These are phyloP conservation scores for Barnettozyma wickerhamii DNA, from an alignment of 805 yeast genomes.

Conservation along the genomic window DNA sequence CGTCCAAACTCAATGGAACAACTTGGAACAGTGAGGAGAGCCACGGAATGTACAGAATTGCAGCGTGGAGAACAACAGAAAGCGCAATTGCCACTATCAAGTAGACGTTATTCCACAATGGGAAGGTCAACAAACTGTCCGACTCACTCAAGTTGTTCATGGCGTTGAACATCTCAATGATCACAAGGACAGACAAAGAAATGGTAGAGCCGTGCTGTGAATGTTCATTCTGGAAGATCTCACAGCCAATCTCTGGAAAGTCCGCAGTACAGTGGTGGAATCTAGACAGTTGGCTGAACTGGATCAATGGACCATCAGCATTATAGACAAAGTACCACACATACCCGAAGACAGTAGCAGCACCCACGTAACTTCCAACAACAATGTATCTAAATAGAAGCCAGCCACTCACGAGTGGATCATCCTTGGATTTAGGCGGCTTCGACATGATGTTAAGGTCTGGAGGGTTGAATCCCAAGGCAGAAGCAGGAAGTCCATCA, in stretches of 20 bases:
- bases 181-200: slow-evolving; percentile 35
- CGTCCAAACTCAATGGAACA: slow-evolving; percentile 28
- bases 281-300: slow-evolving; percentile 30
- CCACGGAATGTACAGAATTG: slow-evolving; percentile 32
- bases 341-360: slow-evolving; percentile 38
- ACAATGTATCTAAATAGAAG: slow-evolving; percentile 34
- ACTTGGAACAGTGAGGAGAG: slow-evolving; percentile 30
- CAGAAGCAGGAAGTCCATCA: slow-evolving; percentile 58
- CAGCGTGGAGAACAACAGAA: slow-evolving; percentile 31
- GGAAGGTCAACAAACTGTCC: slow-evolving; percentile 34
- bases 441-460: slow-evolving; percentile 34
- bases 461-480: slow-evolving; percentile 46
- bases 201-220: slow-evolving; percentile 33
- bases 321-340: slow-evolving; percentile 36
- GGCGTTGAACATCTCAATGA: slow-evolving; percentile 39
- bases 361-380: slow-evolving; percentile 37
- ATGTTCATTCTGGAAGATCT: slow-evolving; percentile 26
- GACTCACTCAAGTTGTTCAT: slow-evolving; percentile 35
- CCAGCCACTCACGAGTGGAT: slow-evolving; percentile 36
- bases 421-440: slow-evolving; percentile 34
- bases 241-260: slow-evolving; percentile 31
- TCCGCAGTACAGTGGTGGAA: slow-evolving; percentile 31
- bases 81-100: slow-evolving; percentile 33
- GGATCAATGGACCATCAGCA: slow-evolving; percentile 32
- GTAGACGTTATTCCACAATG: slow-evolving; percentile 35